These are phyloP conservation scores for Fomitopsis palustris DNA, from an alignment of 1,284 basidiomycete genomes.

Conservation along the genomic window DNA sequence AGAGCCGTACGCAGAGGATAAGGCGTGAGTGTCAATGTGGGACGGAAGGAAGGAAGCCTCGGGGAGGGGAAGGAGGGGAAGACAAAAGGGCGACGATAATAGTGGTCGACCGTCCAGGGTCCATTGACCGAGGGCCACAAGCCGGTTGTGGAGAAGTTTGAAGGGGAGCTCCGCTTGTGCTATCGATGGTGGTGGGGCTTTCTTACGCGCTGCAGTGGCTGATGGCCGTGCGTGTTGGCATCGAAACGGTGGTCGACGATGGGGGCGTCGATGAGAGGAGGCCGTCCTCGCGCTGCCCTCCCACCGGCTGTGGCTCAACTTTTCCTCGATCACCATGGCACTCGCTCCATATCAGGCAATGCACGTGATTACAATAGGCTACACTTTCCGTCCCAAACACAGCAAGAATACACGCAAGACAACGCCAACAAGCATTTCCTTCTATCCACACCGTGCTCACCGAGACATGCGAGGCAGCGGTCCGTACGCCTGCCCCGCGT, in stretches of 20 bases:
- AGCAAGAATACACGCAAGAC: slow-evolving; percentile 8
- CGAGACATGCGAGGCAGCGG: slow-evolving; percentile 13
- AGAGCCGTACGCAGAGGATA: neutral
- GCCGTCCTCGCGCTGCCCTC: neutral
- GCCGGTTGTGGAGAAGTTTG: neutral
- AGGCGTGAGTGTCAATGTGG: slow-evolving; percentile 2
- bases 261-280: neutral
- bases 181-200: neutral
- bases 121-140: slow-evolving; percentile 5
- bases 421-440: neutral
- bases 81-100: slow-evolving; percentile 15
- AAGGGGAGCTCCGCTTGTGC: neutral
- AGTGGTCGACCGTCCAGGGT: slow-evolving; percentile 9
- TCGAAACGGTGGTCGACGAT: slow-evolving; percentile 3
- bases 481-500: slow-evolving; percentile 59
- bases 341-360: neutral
- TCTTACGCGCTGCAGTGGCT: neutral
- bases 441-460: slow-evolving; percentile 7
- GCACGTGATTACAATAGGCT: slow-evolving; percentile 9
- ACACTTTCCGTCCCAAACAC: slow-evolving; percentile 1
- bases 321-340: slow-evolving; percentile 2
- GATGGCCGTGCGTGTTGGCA: slow-evolving; percentile 8
- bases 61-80: slow-evolving; percentile 15
- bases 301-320: neutral
- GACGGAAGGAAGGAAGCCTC: slow-evolving; percentile 1